phyloP scores from a whole-genome alignment of 1,139 yeast genomes.

The Taiozyma sp. region DNA sequence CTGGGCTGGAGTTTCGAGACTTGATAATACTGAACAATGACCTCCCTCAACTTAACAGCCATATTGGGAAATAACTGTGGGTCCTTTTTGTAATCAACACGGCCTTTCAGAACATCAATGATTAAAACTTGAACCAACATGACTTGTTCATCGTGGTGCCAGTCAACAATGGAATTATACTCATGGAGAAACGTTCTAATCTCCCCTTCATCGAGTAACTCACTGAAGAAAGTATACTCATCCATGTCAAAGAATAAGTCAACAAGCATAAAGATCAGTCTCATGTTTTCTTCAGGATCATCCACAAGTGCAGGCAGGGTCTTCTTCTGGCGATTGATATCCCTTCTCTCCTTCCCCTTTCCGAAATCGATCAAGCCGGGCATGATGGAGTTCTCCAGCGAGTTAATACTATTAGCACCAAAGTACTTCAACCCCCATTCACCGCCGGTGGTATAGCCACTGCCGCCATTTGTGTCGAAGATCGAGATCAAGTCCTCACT shows the following conservation, averaged over 20 bases:
- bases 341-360: neutral
- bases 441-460: neutral
- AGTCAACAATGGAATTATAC: slow-evolving; percentile 1
- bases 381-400: slow-evolving; percentile 10
- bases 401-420: slow-evolving; percentile 10
- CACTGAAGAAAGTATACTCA: slow-evolving; percentile 11
- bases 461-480: slow-evolving; percentile 14
- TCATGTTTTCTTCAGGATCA: slow-evolving; percentile 3
- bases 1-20: slow-evolving; percentile 13
- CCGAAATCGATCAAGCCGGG: neutral
- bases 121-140: slow-evolving; percentile 15
- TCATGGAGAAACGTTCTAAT: slow-evolving; percentile 9
- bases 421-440: slow-evolving; percentile 6
- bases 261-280: slow-evolving; percentile 7
- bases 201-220: slow-evolving; percentile 13
- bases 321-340: slow-evolving; percentile 6
- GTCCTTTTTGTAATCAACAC: slow-evolving; percentile 4
- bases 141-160: slow-evolving; percentile 18
- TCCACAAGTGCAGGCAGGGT: slow-evolving; percentile 9
- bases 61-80: slow-evolving; percentile 6
- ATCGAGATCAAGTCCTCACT: slow-evolving; percentile 20
- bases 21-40: slow-evolving; percentile 14
- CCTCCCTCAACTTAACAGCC: slow-evolving; percentile 1
- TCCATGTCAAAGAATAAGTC: slow-evolving; percentile 9
- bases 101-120: slow-evolving; percentile 16